phyloP scores from a whole-genome alignment of 2,329 filamentous ascomycete species.

The Cercospora nicotianae region DNA sequence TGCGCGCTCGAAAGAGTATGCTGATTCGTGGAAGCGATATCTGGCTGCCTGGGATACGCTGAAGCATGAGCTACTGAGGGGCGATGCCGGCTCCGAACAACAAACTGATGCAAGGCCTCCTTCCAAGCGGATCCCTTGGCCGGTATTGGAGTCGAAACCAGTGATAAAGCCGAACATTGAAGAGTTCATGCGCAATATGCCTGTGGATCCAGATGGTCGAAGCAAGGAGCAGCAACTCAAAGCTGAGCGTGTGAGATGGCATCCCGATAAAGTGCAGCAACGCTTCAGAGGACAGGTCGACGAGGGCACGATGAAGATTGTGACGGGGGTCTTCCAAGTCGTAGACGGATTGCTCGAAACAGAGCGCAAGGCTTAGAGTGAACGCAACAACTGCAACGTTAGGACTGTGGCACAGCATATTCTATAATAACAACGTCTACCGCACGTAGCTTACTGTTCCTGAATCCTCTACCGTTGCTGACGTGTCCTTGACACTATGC shows the following conservation, averaged over 20 bases:
- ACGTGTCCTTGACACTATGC: not conserved
- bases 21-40: constrained; percentile 34
- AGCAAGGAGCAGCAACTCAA: constrained; percentile 61
- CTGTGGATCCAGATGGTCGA: constrained; percentile 29
- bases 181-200: constrained; percentile 66
- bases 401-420: not conserved
- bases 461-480: not conserved
- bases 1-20: constrained; percentile 27
- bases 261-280: constrained; percentile 97
- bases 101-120: constrained; percentile 20
- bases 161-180: constrained; percentile 62
- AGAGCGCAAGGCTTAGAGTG: constrained; percentile 24
- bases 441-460: not conserved
- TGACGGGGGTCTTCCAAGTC: constrained; percentile 90
- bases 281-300: constrained; percentile 73
- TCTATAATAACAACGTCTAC: not conserved
- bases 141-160: constrained; percentile 62
- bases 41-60: constrained; percentile 35
- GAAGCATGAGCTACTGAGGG: constrained; percentile 30
- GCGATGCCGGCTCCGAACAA: not conserved
- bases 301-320: constrained; percentile 68
- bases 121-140: constrained; percentile 64
- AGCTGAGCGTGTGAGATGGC: constrained; percentile 86
- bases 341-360: constrained; percentile 60
- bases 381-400: not conserved